Conservation (phyloP, 225 moss, liverwort and hornwort species). For the Pleurozium schreberi region DNA sequence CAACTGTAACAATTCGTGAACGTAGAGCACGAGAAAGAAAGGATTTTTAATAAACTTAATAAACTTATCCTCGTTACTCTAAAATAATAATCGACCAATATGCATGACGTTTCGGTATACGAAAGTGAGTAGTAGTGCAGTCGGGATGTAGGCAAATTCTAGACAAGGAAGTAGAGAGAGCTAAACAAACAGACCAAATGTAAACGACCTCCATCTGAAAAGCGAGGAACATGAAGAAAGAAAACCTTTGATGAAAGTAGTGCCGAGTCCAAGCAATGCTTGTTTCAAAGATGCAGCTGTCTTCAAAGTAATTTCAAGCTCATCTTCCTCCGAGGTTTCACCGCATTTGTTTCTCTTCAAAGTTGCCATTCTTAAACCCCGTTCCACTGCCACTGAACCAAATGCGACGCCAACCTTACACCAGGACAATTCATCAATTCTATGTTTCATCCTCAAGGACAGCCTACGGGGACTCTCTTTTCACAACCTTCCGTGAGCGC, state of each 20-base stretch:
- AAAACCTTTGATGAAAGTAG: slow-evolving; percentile 94
- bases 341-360: slow-evolving; percentile 18
- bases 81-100: background rate
- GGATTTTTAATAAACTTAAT: background rate
- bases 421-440: background rate
- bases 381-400: slow-evolving; percentile 50
- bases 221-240: background rate
- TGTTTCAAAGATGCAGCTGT: slow-evolving; percentile 65
- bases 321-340: slow-evolving; percentile 24
- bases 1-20: background rate
- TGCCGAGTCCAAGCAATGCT: slow-evolving; percentile 70
- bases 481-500: background rate
- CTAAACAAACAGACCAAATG: background rate
- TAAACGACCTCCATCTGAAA: background rate
- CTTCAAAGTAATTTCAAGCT: slow-evolving; percentile 26
- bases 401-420: slow-evolving; percentile 73
- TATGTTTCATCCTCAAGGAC: background rate
- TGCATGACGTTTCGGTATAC: background rate
- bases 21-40: background rate
- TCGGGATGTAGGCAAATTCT: background rate
- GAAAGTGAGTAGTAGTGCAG: background rate
- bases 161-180: background rate
- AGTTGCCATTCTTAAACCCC: slow-evolving; percentile 28
- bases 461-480: background rate
- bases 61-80: background rate